Base-by-base conservation (phyloP, 2,329 filamentous ascomycete genomes). In the Phialemonium atrogriseum region DNA sequence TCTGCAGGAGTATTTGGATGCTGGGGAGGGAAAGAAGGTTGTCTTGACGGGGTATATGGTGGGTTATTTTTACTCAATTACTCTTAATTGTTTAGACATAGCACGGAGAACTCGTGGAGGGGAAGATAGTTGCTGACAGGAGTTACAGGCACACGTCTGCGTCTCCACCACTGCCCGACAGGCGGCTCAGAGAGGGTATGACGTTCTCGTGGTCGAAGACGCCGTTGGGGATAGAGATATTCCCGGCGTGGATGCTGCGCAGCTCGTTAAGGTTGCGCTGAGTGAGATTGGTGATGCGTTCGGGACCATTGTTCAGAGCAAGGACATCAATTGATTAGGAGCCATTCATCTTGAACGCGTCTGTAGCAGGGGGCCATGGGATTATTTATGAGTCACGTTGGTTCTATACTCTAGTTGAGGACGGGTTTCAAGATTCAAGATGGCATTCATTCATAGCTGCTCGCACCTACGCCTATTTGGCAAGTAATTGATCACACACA, bases 171-270 rank as follows among this genome's bases (percentile, higher is more conserved):
- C 79, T 0, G 73, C 77, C 1, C 59, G 78, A 26, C 67, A 76
- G 30, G 80, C 62, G 2, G 61, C 56, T 5, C 69, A 83, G 50
- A 58, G 63, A 20, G 79, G 76, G 0, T 81, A 75, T 46, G 76
- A 84, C 46, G 68, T 81, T 15, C 34, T 81, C 2, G 48, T 83
- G 14, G 70, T 66, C 0, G 60, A 69, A 43, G 79, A 81, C 48
- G 76, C 64, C 0, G 68, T 84, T 22, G 78, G 79, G 0, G 77
- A 82, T 50, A 54, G 79, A 7, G 66, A 81, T 48, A 79, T 83
- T 26, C 78, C 78, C 1, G 77, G 77, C 1, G 69, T 66, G 1
- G 57, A 59, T 5, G 76, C 70, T 0, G 63, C 66, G 9, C 65
- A 77, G 34, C 47, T 80, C 14, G 53, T 56, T 1, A 49, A 55